Evolutionary conservation across 306 rosid species (phyloP), one percentile per base, ranked within the genome.

Genomic region (Lablab purpureus): DNA sequence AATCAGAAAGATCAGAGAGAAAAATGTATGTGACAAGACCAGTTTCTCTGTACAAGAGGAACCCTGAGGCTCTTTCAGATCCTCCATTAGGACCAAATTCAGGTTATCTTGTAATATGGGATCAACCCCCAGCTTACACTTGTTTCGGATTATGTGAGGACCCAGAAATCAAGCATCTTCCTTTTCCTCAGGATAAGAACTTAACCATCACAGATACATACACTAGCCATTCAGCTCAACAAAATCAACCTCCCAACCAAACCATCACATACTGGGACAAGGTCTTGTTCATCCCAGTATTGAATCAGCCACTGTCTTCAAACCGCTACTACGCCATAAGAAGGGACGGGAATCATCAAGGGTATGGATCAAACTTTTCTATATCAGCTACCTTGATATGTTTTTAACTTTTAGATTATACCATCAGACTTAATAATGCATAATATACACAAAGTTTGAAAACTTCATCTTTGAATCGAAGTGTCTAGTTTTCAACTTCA

Each of bases 271-370:
- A 40, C 10, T 0, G 0, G 1, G 67, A 82, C 1, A 72, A 75
- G 66, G 88, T 91, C 54, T 79, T 85, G 82, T 82, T 88, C 71
- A 84, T 92, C 70, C 95, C 97, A 12, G 93, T 84, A 14, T 73
- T 88, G 8, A 77, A 84, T 81, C 88, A 84, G 4, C 93, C 93
- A 10, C 21, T 87, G 68, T 76, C 86, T 72, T 73, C 89, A 3
- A 89, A 86, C 23, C 78, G 32, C 17, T 91, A 92, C 80, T 90
- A 92, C 43, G 85, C 82, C 4, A 71, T 92, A 10, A 45, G 67
- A 13, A 76, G 93, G 15, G 10, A n/a, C 0, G 93, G 91, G 51
- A 81, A 50, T 11, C 46, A 74, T 45, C 75, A 62, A 68, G 84
- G 81, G 78, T 82, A 63, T 64, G 1, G 17, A 1, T 75, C 19